phyloP scores from a whole-genome alignment of 1,284 basidiomycete genomes.

The Naganishia sp. region DNA sequence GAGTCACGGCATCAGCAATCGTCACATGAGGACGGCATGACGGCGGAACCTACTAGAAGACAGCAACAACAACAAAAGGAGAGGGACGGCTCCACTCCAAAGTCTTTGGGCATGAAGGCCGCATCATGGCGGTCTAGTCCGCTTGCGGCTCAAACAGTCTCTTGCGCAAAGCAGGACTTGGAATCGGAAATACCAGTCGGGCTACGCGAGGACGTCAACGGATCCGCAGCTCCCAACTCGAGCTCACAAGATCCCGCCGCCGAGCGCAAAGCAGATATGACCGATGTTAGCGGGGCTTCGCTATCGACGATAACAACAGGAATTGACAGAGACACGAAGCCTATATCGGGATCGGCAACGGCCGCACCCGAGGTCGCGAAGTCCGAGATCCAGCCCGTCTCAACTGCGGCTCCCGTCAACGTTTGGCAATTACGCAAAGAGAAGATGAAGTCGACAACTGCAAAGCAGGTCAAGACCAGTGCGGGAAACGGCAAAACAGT shows the following conservation, averaged over 20 bases:
- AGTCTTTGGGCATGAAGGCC: slow-evolving; percentile 23
- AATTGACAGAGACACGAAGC: not conserved
- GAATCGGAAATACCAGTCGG: not conserved
- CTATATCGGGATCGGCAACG: not conserved
- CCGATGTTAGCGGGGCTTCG: too few species aligned
- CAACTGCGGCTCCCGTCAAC: slow-evolving; percentile 38
- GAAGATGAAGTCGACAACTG: slow-evolving; percentile 32
- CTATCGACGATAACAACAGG: too few species aligned
- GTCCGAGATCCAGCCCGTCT: not conserved
- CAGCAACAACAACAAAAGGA: slow-evolving; percentile 28
- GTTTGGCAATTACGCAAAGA: slow-evolving; percentile 50
- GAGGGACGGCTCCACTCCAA: slow-evolving; percentile 10
- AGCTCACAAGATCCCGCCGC: too few species aligned
- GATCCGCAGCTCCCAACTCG: too few species aligned
- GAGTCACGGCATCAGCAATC: slow-evolving; percentile 11
- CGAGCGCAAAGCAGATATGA: too few species aligned
- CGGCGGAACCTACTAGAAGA: slow-evolving; percentile 16
- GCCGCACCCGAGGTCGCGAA: not conserved
- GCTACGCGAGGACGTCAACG: too few species aligned
- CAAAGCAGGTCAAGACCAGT: not conserved
- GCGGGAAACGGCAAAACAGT: slow-evolving; percentile 15
- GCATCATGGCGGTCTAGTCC: slow-evolving; percentile 25
- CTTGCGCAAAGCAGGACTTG: not conserved
- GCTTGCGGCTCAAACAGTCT: not conserved
- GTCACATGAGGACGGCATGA: not conserved